Evolutionary conservation across 2,329 filamentous ascomycete genomes (phyloP).

Genomic region (Alternaria solani): DNA sequence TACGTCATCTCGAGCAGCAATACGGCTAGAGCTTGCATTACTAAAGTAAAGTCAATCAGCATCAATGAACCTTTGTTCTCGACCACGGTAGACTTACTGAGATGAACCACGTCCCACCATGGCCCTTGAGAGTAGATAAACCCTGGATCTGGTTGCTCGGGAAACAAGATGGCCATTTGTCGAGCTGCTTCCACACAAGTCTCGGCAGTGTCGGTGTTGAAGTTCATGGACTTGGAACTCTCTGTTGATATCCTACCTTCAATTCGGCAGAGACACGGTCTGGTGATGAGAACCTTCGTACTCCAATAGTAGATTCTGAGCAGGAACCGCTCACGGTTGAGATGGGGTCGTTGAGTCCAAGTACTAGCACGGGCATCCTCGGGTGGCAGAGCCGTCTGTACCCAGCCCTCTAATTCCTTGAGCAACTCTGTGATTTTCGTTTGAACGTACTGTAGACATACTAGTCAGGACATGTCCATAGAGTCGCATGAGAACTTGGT

Average conservation of each 20-base stretch:
- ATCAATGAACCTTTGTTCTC: not conserved
- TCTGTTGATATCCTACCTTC: constrained; percentile 43
- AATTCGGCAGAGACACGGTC: constrained; percentile 51
- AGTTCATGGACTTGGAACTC: constrained; percentile 36
- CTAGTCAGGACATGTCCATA: constrained; percentile 9
- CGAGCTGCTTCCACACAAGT: constrained; percentile 48
- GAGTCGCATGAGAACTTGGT: not conserved
- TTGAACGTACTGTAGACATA: constrained; percentile 35
- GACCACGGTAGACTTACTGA: constrained; percentile 23
- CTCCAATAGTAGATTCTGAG: constrained; percentile 45
- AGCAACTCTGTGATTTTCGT: constrained; percentile 39
- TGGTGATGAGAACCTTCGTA: constrained; percentile 48
- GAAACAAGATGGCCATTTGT: constrained; percentile 44
- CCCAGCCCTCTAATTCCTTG: constrained; percentile 46
- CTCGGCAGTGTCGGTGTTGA: constrained; percentile 44
- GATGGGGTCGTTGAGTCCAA: constrained; percentile 9
- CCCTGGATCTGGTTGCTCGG: constrained; percentile 34
- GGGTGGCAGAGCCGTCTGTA: constrained; percentile 20
- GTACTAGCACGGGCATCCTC: constrained; percentile 21
- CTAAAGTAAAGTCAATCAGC: constrained; percentile 9
- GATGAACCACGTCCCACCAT: constrained; percentile 54
- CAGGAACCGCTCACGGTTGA: constrained; percentile 26
- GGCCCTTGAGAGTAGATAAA: constrained; percentile 44
- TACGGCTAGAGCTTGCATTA: constrained; percentile 51
- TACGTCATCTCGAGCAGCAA: constrained; percentile 51